These are phyloP conservation scores for Trypanosoma theileri DNA, from an alignment of 208 protist genomes.

Conservation along the genomic window DNA sequence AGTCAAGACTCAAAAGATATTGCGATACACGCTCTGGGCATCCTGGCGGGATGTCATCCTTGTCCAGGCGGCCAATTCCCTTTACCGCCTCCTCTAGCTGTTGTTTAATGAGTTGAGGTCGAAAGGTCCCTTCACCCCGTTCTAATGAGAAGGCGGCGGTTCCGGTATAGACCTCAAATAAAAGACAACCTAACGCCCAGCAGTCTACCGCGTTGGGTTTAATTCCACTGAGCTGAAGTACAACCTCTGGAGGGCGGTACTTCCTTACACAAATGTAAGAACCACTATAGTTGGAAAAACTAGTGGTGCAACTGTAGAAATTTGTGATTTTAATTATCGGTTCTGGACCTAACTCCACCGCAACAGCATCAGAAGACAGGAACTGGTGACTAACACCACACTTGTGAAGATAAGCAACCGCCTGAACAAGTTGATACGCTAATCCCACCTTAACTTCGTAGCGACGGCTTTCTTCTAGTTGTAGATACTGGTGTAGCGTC, in stretches of 20 bases:
- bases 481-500: conserved; percentile 18
- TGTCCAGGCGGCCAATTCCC: conserved; percentile 16
- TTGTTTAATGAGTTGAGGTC: conserved; percentile 28
- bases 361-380: conserved; percentile 30
- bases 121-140: conserved; percentile 17
- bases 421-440: conserved; percentile 29
- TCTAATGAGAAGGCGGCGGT: conserved; percentile 28
- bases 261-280: conserved; percentile 39
- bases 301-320: conserved; percentile 20
- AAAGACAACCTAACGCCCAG: conserved; percentile 34
- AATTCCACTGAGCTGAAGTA: conserved; percentile 31
- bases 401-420: conserved; percentile 26
- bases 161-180: conserved; percentile 32
- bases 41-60: conserved; percentile 17
- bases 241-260: conserved; percentile 36
- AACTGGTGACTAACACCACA: conserved; percentile 28
- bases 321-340: conserved; percentile 30
- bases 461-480: conserved; percentile 3
- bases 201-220: conserved; percentile 24
- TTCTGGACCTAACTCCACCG: conserved; percentile 11
- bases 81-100: conserved; percentile 26
- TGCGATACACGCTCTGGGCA: conserved; percentile 27
- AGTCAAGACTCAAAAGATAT: conserved; percentile 21
- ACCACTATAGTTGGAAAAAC: conserved; percentile 17
- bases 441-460: conserved; percentile 23